Evolutionary conservation across 75 land plant genomes (phyloP).

Genomic region (Sequoiadendron giganteum): DNA sequence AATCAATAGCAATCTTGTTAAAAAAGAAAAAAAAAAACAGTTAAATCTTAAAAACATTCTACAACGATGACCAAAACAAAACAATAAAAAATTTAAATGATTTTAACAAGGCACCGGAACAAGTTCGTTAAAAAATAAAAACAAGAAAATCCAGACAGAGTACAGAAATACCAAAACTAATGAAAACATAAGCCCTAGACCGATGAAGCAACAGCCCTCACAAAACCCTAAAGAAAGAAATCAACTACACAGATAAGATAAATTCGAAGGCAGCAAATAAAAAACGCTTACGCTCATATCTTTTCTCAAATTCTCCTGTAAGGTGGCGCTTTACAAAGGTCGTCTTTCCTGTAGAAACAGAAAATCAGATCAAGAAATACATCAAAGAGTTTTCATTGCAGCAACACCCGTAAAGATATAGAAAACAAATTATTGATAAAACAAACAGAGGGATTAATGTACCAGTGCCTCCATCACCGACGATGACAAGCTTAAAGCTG

Average conservation of each 20-base stretch:
- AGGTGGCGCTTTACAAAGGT: conserved; percentile 78
- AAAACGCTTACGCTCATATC: conserved; percentile 63
- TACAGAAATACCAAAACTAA: too few relatives aligned
- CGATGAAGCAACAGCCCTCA: neutral
- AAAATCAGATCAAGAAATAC: neutral
- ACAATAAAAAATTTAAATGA: too few relatives aligned
- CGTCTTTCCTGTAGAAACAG: conserved; percentile 52
- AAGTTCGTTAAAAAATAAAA: too few relatives aligned
- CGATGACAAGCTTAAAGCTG: conserved; percentile 70
- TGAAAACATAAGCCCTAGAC: too few relatives aligned
- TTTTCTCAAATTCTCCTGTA: conserved; percentile 80
- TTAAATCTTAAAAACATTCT: too few relatives aligned
- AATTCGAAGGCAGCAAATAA: neutral
- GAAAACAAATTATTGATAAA: neutral
- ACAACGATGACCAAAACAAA: too few relatives aligned
- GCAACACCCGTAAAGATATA: neutral
- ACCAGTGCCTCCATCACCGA: conserved; percentile 81
- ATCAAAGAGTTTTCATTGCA: neutral
- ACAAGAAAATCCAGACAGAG: too few relatives aligned
- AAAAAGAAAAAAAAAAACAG: too few relatives aligned
- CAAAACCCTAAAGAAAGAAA: neutral
- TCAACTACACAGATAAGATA: too few relatives aligned
- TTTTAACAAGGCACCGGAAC: too few relatives aligned
- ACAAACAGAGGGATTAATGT: neutral
- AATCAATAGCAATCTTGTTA: too few relatives aligned